Conservation (phyloP, 2,329 filamentous ascomycete species). For the Phialocephala subalpina region DNA sequence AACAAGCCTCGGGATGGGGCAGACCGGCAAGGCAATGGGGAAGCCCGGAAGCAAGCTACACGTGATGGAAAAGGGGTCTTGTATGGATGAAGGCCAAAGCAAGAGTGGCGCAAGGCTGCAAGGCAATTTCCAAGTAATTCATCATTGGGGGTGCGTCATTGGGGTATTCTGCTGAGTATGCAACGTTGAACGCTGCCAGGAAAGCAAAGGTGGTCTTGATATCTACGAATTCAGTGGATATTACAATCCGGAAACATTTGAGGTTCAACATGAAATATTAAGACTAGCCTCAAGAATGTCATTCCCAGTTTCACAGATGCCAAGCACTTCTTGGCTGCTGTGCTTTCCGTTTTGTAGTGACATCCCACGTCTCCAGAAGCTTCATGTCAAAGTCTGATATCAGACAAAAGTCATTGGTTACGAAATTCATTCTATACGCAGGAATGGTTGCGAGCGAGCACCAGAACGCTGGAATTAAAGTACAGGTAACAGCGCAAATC, state of each 20-base stretch:
- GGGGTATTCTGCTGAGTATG: too few species aligned
- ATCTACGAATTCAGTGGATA: too few species aligned
- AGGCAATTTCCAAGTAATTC: too few species aligned
- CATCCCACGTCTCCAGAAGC: not conserved
- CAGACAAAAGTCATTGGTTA: not conserved
- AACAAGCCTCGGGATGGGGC: constrained; percentile 27
- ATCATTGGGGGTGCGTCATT: too few species aligned
- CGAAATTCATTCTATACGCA: constrained; percentile 11
- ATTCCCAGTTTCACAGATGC: not conserved
- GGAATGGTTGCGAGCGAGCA: constrained; percentile 34
- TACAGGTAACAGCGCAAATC: constrained; percentile 43
- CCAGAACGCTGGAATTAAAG: constrained; percentile 43
- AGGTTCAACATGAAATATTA: not conserved
- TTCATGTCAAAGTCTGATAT: not conserved
- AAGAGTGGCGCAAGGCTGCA: too few species aligned
- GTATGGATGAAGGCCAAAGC: too few species aligned
- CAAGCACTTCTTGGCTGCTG: not conserved
- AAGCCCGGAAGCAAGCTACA: not conserved
- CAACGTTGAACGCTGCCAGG: too few species aligned
- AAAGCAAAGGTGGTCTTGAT: too few species aligned
- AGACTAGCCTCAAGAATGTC: not conserved
- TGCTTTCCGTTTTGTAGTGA: not conserved
- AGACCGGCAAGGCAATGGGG: not conserved
- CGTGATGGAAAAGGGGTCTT: not conserved
- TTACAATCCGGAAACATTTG: too few species aligned